Percentiles rank a stretch among this genome's conserved stretches.
These are phyloP conservation scores for Mychonastes homosphaera DNA, from an alignment of 139 green algal species.

Conservation along the genomic window DNA sequence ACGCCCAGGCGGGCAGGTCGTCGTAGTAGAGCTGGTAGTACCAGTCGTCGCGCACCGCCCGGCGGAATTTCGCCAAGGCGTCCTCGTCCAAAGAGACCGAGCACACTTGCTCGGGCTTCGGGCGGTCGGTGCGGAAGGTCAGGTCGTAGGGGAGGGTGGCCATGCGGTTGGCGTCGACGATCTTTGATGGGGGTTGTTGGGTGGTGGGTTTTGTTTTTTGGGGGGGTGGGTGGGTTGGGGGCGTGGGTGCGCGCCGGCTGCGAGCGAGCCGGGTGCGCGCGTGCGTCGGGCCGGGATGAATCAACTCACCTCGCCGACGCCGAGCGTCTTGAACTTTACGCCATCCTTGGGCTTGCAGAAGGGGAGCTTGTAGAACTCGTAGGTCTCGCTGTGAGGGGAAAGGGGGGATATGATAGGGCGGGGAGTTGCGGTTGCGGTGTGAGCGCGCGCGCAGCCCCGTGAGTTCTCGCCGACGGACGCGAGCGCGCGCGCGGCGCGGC, in stretches of 20 bases:
- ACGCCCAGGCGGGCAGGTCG: slow-evolving; percentile 92
- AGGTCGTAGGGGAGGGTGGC: slow-evolving; percentile 74
- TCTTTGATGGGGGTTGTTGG: neutral
- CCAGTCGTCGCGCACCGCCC: slow-evolving; percentile 50
- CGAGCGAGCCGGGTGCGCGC: no score
- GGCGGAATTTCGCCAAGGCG: slow-evolving; percentile 72
- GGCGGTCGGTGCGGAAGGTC: slow-evolving; percentile 64
- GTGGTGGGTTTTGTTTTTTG: no score
- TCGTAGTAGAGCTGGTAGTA: slow-evolving; percentile 83
- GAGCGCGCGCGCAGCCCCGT: no score
- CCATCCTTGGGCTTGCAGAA: slow-evolving; percentile 77
- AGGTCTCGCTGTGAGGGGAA: slow-evolving; percentile 48
- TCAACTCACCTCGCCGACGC: slow-evolving; percentile 60
- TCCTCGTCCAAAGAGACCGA: slow-evolving; percentile 47
- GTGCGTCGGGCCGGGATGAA: no score
- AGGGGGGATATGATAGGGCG: neutral
- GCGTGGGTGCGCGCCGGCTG: no score
- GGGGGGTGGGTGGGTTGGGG: no score
- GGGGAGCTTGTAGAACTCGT: slow-evolving; percentile 91
- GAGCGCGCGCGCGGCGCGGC: no score
- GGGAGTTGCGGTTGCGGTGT: no score
- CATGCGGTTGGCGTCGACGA: slow-evolving; percentile 63
- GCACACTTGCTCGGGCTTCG: slow-evolving; percentile 70
- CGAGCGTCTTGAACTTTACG: slow-evolving; percentile 75
- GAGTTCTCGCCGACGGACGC: no score